Evolutionary conservation across 1,284 basidiomycete species (phyloP), one percentile per base, ranked within the genome.

Genomic region (Ceratobasidium sp.): DNA sequence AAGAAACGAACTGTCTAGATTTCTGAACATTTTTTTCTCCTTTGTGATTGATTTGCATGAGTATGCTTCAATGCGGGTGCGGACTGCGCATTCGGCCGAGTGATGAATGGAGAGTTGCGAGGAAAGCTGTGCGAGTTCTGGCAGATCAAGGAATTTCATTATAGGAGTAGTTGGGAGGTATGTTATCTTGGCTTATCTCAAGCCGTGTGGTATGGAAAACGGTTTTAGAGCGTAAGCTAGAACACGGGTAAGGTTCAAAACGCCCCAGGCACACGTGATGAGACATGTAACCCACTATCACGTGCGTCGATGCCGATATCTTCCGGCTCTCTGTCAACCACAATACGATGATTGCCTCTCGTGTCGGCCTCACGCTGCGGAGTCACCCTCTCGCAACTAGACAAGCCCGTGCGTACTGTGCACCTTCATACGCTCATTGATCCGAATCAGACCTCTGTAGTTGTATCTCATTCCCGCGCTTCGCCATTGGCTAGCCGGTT

Each of bases 21-120:
- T 85, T 80, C 93, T 96, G 86, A 96, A 96, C 80, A 98, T 90
- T 80, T 93, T 94, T 87, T 96, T 96, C 86, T 99, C 97, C 79
- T 93, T 92, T 76, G 93, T 93, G 81, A 98, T 92, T 78, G 96
- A 92, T 86, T 99, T 99, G 88, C 95, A 97, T 77, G 93, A 95
- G 84, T 98, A 99, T 0, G 95, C 96, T 82, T 99, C 97, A 80
- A 99, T 90, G 76, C 96, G 89, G 45, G 94, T 96, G 80, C 94
- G 90, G 21, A 98, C 93, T 32, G 90, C 88, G 80, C 94, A 94
- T 82, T 97, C 96, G 60, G 93, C 89, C 4, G 93, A 91, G 75
- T 93, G 89, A 80, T 92, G 89, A 10, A 77, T 76, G 57, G 76
- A 78, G 55, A 80, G 71, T 18, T 78, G 77, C 32, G 76, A 75